Conservation (phyloP, 106 monocot species). For the Cymbidium sinense region DNA sequence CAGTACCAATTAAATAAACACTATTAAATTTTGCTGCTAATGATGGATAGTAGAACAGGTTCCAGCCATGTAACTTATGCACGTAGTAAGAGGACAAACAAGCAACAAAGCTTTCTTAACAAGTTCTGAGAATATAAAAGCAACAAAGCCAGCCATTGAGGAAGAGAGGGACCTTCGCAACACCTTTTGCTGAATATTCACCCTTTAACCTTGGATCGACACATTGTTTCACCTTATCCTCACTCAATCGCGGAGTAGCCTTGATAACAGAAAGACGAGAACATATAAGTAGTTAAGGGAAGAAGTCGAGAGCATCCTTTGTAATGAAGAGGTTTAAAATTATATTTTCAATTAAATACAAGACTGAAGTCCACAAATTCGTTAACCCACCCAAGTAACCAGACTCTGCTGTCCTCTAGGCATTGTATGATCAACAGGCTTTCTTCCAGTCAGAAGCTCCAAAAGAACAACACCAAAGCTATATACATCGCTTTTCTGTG, state of each 20-base stretch:
- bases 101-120: too few species aligned
- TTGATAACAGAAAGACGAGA: slow-evolving; percentile 6
- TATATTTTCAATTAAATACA: too few species aligned
- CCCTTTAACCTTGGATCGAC: slow-evolving; percentile 83
- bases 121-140: background rate
- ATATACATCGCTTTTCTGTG: slow-evolving; percentile 42
- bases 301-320: too few species aligned
- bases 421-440: slow-evolving; percentile 22
- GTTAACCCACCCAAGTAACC: slow-evolving; percentile 38
- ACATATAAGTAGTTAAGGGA: too few species aligned
- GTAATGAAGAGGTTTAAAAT: too few species aligned
- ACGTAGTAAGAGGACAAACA: too few species aligned
- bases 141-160: background rate
- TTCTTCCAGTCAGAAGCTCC: slow-evolving; percentile 15
- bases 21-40: too few species aligned
- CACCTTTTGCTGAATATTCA: slow-evolving; percentile 85
- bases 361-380: background rate
- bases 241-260: slow-evolving; percentile 88
- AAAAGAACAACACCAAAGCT: slow-evolving; percentile 19
- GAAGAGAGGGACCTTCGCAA: slow-evolving; percentile 57
- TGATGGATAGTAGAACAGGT: too few species aligned
- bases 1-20: background rate
- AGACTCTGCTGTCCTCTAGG: slow-evolving; percentile 21
- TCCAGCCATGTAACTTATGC: too few species aligned
- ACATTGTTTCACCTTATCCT: slow-evolving; percentile 95